Base-by-base conservation (phyloP, 352 stramenopile species). In the Pythium utonaiense region DNA sequence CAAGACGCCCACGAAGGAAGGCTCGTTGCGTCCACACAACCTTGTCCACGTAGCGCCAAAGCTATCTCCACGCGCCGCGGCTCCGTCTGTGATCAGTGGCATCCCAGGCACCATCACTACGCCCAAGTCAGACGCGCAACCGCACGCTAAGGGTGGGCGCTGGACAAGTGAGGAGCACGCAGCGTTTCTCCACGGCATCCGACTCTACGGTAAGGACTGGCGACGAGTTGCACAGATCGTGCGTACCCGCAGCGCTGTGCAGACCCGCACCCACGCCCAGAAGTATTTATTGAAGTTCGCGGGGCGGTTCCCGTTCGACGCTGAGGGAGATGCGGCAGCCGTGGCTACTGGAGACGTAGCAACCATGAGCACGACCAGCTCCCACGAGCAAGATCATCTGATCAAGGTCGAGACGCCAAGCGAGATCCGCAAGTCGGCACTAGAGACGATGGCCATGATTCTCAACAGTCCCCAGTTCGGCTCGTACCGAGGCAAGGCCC, bases 281-380 rank as follows among this genome's bases (percentile, higher is more conserved):
- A 96, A 96, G 67, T 96, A 96, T 89, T 92, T 96, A 83, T 89
- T 93, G 69, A 96, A 96, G 77, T 91, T 95, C 76, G 81, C 83
- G 63, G 83, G 83, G 42, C 79, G 78, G 21, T 90, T 89, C 58
- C 80, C 80, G 3, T 90, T 92, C 50, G 83, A 92, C n/a, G 48
- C 74, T 3, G 54, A 74, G 3, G 52, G 53, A 2, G 45, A 48
- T 6, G 40, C 28, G 13, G 25, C 14, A 22, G 45, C 24, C 14
- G 54, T 42, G 3, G 59, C 53, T 22, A 24, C 24, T 34, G 24
- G 52, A 36, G 70, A 67, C 30, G 75, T 71, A 7, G 80, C 55
- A 3, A 57, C 50, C 21, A 38, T 62, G 38, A 61, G 51, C 51
- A 66, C n/a, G n/a, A n/a, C 42, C 30, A 52, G 45, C 44, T 58